These are phyloP conservation scores for Petasospora fabianii DNA, from an alignment of 1,139 yeast genomes.

Conservation along the genomic window DNA sequence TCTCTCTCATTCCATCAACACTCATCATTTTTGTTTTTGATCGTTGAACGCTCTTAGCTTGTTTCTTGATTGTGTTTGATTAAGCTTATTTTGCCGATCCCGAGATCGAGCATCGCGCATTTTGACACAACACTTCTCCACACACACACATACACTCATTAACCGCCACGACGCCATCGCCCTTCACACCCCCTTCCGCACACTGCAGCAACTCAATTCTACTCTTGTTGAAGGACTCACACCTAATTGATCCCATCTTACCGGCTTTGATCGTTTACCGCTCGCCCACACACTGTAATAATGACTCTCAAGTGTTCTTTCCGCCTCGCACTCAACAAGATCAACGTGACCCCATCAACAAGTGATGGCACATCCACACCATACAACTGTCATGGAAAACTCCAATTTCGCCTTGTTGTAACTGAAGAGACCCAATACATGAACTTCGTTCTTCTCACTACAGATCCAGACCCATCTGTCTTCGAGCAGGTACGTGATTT, in stretches of 20 bases:
- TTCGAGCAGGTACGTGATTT: slow-evolving; percentile 17
- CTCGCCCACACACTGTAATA: background rate
- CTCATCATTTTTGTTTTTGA: too few species aligned
- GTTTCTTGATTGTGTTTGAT: too few species aligned
- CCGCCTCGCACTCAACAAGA: slow-evolving; percentile 20
- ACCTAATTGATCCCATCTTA: background rate
- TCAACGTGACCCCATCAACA: slow-evolving; percentile 14
- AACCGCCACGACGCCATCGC: too few species aligned
- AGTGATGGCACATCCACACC: slow-evolving; percentile 8
- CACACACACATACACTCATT: background rate
- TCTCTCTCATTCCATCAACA: too few species aligned
- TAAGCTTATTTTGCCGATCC: too few species aligned
- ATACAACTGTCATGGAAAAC: slow-evolving; percentile 4
- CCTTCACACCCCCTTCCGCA: too few species aligned
- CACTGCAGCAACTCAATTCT: too few species aligned
- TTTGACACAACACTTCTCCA: too few species aligned
- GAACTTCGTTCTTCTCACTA: slow-evolving; percentile 15
- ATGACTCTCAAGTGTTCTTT: slow-evolving; percentile 21
- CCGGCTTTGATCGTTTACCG: background rate
- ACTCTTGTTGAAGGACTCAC: background rate
- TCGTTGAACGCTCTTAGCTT: too few species aligned
- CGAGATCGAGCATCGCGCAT: too few species aligned
- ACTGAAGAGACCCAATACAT: slow-evolving; percentile 22
- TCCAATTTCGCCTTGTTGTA: slow-evolving; percentile 16
- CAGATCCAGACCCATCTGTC: slow-evolving; percentile 5